phyloP scores from a whole-genome alignment of 2,329 filamentous ascomycete species.

The Trichophyton simii region DNA sequence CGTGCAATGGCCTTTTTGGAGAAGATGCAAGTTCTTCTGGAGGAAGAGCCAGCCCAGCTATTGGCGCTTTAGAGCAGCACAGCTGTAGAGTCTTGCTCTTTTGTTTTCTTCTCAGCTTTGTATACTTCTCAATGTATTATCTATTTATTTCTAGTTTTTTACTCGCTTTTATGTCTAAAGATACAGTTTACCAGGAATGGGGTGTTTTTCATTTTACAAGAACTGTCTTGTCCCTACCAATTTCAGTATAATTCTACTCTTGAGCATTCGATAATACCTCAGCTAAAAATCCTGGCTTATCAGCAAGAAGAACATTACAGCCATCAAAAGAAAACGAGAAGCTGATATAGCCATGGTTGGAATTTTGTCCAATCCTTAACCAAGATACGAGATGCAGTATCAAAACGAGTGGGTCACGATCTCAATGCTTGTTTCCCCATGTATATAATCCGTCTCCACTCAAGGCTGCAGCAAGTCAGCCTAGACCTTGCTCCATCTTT shows the following conservation, averaged over 20 bases:
- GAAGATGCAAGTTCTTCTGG: conserved; percentile 70
- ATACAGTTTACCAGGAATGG: not conserved
- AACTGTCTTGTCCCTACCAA: not conserved
- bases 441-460: no score
- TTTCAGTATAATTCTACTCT: not conserved
- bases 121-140: conserved; percentile 3
- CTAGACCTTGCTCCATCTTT: no score
- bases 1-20: conserved; percentile 72
- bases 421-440: no score
- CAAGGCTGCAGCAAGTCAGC: no score
- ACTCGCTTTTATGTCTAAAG: not conserved
- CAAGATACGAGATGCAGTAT: no score
- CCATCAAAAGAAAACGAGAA: no score
- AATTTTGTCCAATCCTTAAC: no score
- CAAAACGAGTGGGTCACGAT: no score
- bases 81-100: not conserved
- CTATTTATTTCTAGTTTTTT: not conserved
- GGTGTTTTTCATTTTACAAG: not conserved
- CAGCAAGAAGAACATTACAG: no score
- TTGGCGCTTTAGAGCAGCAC: conserved; percentile 35
- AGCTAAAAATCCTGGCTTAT: no score
- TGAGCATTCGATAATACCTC: not conserved
- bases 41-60: conserved; percentile 64
- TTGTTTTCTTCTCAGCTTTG: not conserved
- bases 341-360: no score